phyloP scores from a whole-genome alignment of 2,329 filamentous ascomycete genomes.

The Ciborinia camelliae region DNA sequence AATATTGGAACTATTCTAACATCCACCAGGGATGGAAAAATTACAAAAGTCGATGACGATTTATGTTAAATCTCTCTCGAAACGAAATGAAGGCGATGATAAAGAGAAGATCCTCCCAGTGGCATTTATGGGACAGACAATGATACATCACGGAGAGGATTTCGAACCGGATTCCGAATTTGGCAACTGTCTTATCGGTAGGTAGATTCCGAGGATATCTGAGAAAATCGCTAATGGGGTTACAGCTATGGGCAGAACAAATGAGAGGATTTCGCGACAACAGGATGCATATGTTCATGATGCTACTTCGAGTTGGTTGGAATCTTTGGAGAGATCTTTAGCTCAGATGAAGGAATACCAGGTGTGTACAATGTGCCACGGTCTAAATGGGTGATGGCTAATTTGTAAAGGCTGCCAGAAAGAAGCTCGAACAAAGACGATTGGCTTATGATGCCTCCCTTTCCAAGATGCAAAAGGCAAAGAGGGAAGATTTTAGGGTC shows the following conservation, averaged over 20 bases:
- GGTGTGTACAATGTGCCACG: constrained; percentile 47
- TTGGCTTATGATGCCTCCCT: constrained; percentile 88
- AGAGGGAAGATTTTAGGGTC: constrained; percentile 87
- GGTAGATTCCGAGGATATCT: neutral
- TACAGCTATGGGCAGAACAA: constrained; percentile 72
- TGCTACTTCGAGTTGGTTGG: constrained; percentile 80
- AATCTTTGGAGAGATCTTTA: constrained; percentile 83
- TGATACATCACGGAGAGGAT: constrained; percentile 87
- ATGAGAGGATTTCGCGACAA: constrained; percentile 80
- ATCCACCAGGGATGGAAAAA: constrained; percentile 76
- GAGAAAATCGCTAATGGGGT: constrained; percentile 25
- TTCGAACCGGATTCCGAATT: constrained; percentile 90
- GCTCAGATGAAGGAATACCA: constrained; percentile 98
- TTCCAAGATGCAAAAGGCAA: constrained; percentile 87
- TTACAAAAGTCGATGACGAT: constrained; percentile 80
- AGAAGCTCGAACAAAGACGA: constrained; percentile 88
- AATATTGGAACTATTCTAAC: constrained; percentile 21
- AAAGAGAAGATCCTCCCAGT: constrained; percentile 82
- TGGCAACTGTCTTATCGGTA: constrained; percentile 73
- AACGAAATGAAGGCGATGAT: constrained; percentile 78
- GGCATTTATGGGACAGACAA: constrained; percentile 75
- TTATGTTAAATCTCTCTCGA: constrained; percentile 85
- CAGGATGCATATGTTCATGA: constrained; percentile 80
- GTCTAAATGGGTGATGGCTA: constrained; percentile 24
- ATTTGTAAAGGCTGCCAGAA: constrained; percentile 63